Evolutionary conservation across 2,329 filamentous ascomycete species (phyloP), one percentile per base, ranked within the genome.

Genomic region (Cercospora brassicicola): DNA sequence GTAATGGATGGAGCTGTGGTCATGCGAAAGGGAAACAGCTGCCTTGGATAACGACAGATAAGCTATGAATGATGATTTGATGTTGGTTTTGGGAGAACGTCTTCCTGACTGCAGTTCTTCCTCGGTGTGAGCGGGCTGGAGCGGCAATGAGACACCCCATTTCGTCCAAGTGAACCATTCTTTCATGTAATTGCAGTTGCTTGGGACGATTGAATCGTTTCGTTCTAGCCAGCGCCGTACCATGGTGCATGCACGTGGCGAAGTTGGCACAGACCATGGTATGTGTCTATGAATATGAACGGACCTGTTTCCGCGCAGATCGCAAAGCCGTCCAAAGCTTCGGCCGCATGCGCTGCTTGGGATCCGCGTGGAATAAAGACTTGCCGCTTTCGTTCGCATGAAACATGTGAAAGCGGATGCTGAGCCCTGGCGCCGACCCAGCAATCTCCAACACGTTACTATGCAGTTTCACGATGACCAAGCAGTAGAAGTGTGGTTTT

Each of bases 291-390:
- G 45, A 51, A 51, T 18, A 45, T 48, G 18, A n/a, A 20, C 59
- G 59, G 33, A 45, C 31, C 33, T 61, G 13, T 42, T 33, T 57
- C 53, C 59, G 33, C 59, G 59, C 36, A 42, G 59, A 61, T 61
- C 59, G 36, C 36, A 18, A 33, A 30, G 20, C 59, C 59, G 59
- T 61, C 36, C 59, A 61, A 61, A 61, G 33, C 59, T 61, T 61
- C 59, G 59, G 59, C 59, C 33, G n/a, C n/a, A 61, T 26, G 39
- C 36, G 59, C 59, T 61, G 59, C 59, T 28, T 61, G 59, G 13
- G 59, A 23, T 23, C 30, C 20, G 31, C 23, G 26, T 31, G 59
- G 59, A 42, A 61, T 28, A 36, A 42, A 60, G 48, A 20, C 57
- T 60, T 60, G 18, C 57, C 33, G 57, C 57, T 18, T 60, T 18